A percentile compares a stretch with the other conserved stretches of the same genome.
These are phyloP conservation scores for Calophaca sinica DNA, from an alignment of 306 rosid genomes.

Conservation along the genomic window DNA sequence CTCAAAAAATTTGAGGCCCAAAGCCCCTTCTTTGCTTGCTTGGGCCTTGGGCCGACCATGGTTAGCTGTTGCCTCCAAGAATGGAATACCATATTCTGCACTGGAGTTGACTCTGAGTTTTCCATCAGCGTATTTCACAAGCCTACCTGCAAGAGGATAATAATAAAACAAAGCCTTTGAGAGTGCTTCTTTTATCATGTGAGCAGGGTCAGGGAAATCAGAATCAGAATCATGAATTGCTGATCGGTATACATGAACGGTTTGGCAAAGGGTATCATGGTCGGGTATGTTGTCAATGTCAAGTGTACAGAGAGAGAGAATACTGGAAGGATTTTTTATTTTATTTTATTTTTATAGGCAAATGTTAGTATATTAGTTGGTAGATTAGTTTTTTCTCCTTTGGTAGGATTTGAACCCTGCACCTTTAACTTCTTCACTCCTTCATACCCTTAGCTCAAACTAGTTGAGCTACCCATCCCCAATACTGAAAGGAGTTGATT, in stretches of 20 bases:
- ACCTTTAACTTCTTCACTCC: no score
- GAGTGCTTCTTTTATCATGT: conserved; percentile 53
- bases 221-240: conserved; percentile 28
- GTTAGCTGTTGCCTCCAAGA: conserved; percentile 47
- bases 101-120: conserved; percentile 45
- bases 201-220: conserved; percentile 29
- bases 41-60: no score
- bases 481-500: conserved; percentile 46
- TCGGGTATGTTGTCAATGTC: conserved; percentile 30
- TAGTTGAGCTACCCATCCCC: no score
- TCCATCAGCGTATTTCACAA: conserved; percentile 29
- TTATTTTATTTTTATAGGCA: no score
- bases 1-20: no score
- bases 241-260: conserved; percentile 44
- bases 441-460: no score
- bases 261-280: conserved; percentile 34
- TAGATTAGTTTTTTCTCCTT: no score
- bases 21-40: no score
- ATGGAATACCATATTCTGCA: conserved; percentile 52
- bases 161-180: conserved; percentile 37
- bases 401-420: no score
- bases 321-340: no score
- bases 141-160: conserved; percentile 55
- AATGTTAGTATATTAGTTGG: no score
- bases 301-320: conserved; percentile 50